Evolutionary conservation across 306 rosid species (phyloP).

Genomic region (Luffa acutangula): DNA sequence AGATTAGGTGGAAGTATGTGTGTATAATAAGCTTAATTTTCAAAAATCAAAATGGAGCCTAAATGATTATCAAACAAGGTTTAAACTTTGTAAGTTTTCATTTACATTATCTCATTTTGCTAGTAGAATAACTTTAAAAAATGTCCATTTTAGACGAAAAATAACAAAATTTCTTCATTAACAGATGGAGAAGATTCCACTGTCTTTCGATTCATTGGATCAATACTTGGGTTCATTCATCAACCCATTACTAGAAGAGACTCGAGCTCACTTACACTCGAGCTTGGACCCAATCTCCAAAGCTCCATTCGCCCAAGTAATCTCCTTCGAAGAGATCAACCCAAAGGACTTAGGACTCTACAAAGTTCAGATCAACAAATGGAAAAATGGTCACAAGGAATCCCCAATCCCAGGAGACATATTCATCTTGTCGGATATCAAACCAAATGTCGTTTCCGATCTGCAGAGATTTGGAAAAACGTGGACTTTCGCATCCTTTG

Average conservation of each 20-base stretch:
- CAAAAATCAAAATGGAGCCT: too few species aligned
- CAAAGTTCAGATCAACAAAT: not conserved
- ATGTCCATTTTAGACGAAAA: constrained; percentile 33
- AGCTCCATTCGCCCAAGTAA: constrained; percentile 41
- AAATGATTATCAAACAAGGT: too few species aligned
- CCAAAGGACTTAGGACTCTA: not conserved
- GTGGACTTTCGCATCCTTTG: not conserved
- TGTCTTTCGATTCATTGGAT: constrained; percentile 22
- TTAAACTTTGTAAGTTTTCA: too few species aligned
- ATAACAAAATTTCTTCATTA: not conserved
- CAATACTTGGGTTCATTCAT: constrained; percentile 34
- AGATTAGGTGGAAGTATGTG: too few species aligned
- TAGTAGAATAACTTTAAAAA: too few species aligned
- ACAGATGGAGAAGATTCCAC: constrained; percentile 40
- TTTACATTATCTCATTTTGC: too few species aligned
- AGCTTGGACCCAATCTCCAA: constrained; percentile 35
- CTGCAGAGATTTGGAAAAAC: not conserved
- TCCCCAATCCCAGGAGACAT: not conserved
- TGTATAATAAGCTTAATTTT: too few species aligned
- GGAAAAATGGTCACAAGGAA: too few species aligned
- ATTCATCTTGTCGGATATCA: not conserved
- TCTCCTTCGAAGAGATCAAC: not conserved
- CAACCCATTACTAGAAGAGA: constrained; percentile 60
- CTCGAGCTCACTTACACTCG: constrained; percentile 38
- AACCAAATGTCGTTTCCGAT: not conserved